Base-by-base conservation (phyloP, 2,329 filamentous ascomycete genomes). In the Fusarium xylarioides region DNA sequence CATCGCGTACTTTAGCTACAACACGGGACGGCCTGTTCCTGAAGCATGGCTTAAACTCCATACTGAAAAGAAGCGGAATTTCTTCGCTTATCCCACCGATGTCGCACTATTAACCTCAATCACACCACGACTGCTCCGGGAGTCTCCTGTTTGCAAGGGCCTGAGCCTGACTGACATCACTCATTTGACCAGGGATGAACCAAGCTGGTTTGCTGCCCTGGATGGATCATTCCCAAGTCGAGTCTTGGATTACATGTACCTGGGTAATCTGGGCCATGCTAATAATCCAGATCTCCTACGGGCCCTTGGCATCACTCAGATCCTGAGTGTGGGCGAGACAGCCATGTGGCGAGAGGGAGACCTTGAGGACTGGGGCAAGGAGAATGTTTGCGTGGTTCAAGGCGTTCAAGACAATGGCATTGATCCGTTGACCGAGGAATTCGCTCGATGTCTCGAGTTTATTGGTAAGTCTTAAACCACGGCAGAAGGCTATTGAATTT, bases 351-450 rank as follows among this genome's bases (percentile, higher is more conserved):
- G 87, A 7, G 90, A 92, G 30, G 89, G 90, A 8, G 89, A 94
- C 66, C 83, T 90, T 56, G 89, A 92, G 40, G 84, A 86, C 53
- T 97, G 95, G 94, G 93, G 92, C 0, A 77, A 83, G 16, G 91
- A 95, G 40, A 96, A 97, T 74, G 84, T 97, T 23, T 90, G 96
- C 79, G 88, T 92, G 76, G 89, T 99, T 38, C 91, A 95, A 78
- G 90, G 92, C 19, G 94, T 99, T 11, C 96, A 98, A 80, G 96
- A 99, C 79, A 99, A 99, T 79, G 96, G 96, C 9, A 96, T 98
- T 69, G 96, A 99, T 82, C 92, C 95, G 9, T 84, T 99, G 76
- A 97, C 91, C 37, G 89, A 92, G 38, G 93, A 98, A 74, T 97
- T 98, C 82, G 89, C 91, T 75, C 88, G 92, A 43, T 98, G 95